Evolutionary conservation across 108 stramenopile genomes (phyloP).

Genomic region (Ochromonas danica): DNA sequence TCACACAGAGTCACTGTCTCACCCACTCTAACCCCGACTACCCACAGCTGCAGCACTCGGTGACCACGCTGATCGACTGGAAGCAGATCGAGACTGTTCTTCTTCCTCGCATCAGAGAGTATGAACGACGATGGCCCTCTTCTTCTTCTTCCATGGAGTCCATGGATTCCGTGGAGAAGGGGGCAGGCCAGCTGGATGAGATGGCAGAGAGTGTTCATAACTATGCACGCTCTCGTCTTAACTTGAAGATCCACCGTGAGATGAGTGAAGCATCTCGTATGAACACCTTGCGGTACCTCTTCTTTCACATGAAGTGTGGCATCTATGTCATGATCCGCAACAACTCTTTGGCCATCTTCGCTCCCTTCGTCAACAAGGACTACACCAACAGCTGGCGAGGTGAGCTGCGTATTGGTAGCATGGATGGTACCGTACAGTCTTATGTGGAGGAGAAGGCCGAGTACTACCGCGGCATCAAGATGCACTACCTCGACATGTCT

Average conservation of each 20-base stretch:
- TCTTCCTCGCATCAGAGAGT: slow-evolving; percentile 44
- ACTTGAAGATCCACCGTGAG: slow-evolving; percentile 51
- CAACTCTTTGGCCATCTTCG: slow-evolving; percentile 81
- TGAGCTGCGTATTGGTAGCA: slow-evolving; percentile 37
- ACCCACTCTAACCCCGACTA: slow-evolving; percentile 57
- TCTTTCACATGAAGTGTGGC: slow-evolving; percentile 98
- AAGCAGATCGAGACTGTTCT: slow-evolving; percentile 55
- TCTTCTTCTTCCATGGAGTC: background rate
- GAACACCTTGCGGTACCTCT: slow-evolving; percentile 87
- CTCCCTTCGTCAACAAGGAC: slow-evolving; percentile 83
- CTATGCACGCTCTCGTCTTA: background rate
- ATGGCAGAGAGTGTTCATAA: background rate
- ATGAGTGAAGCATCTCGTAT: slow-evolving; percentile 20
- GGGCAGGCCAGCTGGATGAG: background rate
- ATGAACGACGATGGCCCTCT: slow-evolving; percentile 37
- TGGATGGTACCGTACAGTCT: slow-evolving; percentile 38
- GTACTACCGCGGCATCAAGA: slow-evolving; percentile 72
- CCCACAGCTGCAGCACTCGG: slow-evolving; percentile 56
- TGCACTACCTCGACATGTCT: too few species aligned
- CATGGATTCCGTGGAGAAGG: background rate
- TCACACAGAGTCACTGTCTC: slow-evolving; percentile 44
- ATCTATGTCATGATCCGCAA: slow-evolving; percentile 92
- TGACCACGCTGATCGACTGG: slow-evolving; percentile 57
- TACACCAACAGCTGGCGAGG: slow-evolving; percentile 53
- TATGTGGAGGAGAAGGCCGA: slow-evolving; percentile 46